Percentiles rank a stretch among this genome's conserved stretches.
Conservation (phyloP, 169 alveolate species). For the Eimeria necatrix region DNA sequence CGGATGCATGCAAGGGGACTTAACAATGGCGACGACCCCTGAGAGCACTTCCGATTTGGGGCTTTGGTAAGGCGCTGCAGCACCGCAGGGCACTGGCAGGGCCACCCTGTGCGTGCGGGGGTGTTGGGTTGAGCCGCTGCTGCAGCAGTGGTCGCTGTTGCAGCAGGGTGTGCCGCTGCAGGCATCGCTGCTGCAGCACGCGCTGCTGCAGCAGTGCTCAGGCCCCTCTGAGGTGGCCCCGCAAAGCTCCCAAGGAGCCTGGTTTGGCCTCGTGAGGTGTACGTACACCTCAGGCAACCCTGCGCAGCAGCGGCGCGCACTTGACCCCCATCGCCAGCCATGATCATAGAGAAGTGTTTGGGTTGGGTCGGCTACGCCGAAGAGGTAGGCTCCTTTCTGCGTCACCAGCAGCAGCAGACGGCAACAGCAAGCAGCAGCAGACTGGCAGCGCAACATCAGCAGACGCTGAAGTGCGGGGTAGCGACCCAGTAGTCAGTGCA, state of each 20-base stretch:
- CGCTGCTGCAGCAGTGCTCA: not conserved
- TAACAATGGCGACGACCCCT: slow-evolving; percentile 87
- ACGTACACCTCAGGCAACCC: slow-evolving; percentile 52
- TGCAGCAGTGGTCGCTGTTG: no score
- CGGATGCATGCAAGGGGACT: slow-evolving; percentile 91
- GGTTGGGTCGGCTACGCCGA: slow-evolving; percentile 36
- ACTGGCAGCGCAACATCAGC: no score
- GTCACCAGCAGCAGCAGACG: not conserved
- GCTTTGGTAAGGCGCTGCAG: not conserved
- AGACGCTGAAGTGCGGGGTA: no score
- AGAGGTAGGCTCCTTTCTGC: slow-evolving; percentile 40
- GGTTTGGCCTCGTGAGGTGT: not conserved
- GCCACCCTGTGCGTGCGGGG: not conserved
- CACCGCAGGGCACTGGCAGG: not conserved
- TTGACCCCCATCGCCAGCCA: not conserved
- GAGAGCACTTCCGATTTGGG: slow-evolving; percentile 50
- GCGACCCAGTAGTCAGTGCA: no score
- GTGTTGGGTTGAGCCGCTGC: not conserved
- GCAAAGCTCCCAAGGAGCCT: not conserved
- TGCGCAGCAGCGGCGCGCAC: not conserved
- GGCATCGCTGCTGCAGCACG: no score
- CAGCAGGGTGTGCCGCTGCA: no score
- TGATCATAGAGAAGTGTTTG: not conserved
- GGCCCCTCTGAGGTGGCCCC: not conserved
- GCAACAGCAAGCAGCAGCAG: not conserved